phyloP scores from a whole-genome alignment of 176 grass and related monocot species.

The Carex littledalei region DNA sequence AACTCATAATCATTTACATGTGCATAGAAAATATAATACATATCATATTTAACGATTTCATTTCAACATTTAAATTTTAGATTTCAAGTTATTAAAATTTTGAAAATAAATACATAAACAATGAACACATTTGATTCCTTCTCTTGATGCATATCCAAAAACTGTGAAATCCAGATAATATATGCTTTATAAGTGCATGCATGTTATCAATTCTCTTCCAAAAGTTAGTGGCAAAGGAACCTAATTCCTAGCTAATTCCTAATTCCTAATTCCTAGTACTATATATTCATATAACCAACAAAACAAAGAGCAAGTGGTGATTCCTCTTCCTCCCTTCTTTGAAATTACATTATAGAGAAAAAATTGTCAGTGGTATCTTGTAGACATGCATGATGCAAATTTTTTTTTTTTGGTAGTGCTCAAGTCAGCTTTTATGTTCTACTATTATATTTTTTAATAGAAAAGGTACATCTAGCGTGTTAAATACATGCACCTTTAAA shows the following conservation, averaged over 20 bases:
- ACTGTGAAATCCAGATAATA: background rate
- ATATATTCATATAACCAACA: background rate
- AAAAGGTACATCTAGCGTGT: background rate
- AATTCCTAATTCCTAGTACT: background rate
- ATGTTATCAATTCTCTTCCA: background rate
- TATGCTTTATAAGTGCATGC: background rate
- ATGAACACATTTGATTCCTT: too few species aligned
- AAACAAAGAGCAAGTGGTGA: background rate
- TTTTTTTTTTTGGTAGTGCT: background rate
- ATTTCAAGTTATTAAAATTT: too few species aligned
- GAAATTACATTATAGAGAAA: background rate
- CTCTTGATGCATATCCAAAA: too few species aligned
- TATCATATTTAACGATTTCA: too few species aligned
- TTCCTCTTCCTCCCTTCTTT: background rate
- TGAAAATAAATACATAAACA: too few species aligned
- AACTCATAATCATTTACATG: too few species aligned
- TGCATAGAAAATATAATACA: too few species aligned
- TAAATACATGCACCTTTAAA: background rate
- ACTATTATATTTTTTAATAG: background rate
- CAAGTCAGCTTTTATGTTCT: background rate
- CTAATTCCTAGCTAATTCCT: background rate
- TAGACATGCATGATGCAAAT: background rate
- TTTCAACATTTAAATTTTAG: too few species aligned
- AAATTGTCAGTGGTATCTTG: background rate
- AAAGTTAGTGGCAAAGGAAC: background rate